Percentiles rank a stretch among this genome's conserved stretches.
phyloP scores from a whole-genome alignment of 495 filamentous ascomycete genomes.

The Xylaria palmicola region DNA sequence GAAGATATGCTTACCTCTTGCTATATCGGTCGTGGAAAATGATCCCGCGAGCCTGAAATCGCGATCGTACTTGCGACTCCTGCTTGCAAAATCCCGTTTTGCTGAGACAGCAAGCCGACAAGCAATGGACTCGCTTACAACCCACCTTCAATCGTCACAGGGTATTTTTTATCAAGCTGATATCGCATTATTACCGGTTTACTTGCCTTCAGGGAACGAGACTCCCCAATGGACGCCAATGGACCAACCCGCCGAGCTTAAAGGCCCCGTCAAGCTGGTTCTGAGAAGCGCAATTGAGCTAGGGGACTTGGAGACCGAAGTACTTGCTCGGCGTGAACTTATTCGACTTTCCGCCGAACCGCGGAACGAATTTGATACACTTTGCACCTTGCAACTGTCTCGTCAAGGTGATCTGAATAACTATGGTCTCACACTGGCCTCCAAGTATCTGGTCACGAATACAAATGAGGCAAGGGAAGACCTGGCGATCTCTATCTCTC shows the following conservation, averaged over 20 bases:
- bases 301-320: constrained; percentile 8
- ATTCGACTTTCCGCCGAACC: constrained; percentile 1
- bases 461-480: constrained; percentile 3
- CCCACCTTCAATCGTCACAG: constrained; percentile 3
- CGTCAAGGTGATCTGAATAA: constrained; percentile 8
- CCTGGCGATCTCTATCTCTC: neutral
- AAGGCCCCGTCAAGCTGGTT: constrained; percentile 1
- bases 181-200: constrained; percentile 1
- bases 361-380: neutral
- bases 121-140: constrained; percentile 1
- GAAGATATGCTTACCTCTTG: constrained; percentile 10
- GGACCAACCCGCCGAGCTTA: constrained; percentile 3
- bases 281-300: constrained; percentile 11
- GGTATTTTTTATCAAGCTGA: constrained; percentile 2
- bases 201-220: neutral
- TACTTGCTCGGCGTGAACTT: constrained; percentile 4
- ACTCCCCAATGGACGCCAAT: constrained; percentile 2
- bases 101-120: constrained; percentile 6
- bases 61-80: constrained; percentile 4
- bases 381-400: constrained; percentile 7
- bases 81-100: constrained; percentile 13
- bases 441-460: constrained; percentile 8
- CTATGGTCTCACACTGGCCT: neutral
- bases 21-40: constrained; percentile 7
- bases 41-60: constrained; percentile 9